Evolutionary conservation across 2,329 filamentous ascomycete genomes (phyloP).

Genomic region (Zalaria obscura): DNA sequence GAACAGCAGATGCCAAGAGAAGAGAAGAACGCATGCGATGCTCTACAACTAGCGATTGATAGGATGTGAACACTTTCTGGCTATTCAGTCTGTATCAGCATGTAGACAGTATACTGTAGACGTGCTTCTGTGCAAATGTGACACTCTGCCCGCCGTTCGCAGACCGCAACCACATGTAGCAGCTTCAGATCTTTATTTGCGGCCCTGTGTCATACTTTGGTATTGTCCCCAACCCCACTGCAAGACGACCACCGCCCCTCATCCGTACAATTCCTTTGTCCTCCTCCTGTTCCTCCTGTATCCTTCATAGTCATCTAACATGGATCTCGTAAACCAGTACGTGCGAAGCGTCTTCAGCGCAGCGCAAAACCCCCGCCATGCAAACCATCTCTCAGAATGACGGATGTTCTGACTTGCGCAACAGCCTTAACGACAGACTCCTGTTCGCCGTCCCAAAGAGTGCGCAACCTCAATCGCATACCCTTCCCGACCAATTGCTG

Average conservation of each 20-base stretch:
- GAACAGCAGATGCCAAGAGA: no score
- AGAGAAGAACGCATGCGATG: no score
- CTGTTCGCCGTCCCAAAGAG: slow-evolving; percentile 98
- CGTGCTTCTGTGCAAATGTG: no score
- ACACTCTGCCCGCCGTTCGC: neutral
- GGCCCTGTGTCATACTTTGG: no score
- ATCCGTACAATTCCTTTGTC: neutral
- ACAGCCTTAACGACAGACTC: slow-evolving; percentile 77
- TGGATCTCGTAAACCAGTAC: slow-evolving; percentile 23
- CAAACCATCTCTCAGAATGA: neutral
- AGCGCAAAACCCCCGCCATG: neutral
- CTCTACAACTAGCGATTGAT: no score
- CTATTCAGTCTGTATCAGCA: no score
- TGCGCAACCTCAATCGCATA: slow-evolving; percentile 35
- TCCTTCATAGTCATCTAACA: slow-evolving; percentile 4
- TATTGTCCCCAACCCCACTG: neutral
- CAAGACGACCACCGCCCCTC: neutral
- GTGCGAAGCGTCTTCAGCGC: slow-evolving; percentile 4
- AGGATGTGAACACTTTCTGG: no score
- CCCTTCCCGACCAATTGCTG: slow-evolving; percentile 6
- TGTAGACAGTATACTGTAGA: no score
- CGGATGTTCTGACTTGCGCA: slow-evolving; percentile 4
- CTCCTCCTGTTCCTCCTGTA: neutral
- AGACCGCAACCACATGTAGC: slow-evolving; percentile 2
- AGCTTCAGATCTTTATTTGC: neutral